A percentile compares a stretch with the other conserved stretches of the same genome.
These are phyloP conservation scores for Hypoxylon sp. DNA, from an alignment of 2,329 filamentous ascomycete genomes.

Conservation along the genomic window DNA sequence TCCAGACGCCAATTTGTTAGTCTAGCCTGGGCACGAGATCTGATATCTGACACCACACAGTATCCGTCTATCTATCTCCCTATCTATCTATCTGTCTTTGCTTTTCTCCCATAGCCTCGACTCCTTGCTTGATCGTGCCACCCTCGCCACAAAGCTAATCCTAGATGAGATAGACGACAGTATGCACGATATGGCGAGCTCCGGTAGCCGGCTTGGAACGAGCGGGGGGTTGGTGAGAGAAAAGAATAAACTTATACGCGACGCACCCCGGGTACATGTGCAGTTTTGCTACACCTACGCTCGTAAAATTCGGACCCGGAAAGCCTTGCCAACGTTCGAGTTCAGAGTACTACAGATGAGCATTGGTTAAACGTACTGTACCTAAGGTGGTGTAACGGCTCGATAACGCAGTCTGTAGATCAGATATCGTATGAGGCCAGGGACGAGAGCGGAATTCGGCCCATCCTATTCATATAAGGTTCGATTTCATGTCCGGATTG, in stretches of 20 bases:
- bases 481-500: neutral
- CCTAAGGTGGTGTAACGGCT: neutral
- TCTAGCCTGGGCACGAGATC: too few relatives aligned
- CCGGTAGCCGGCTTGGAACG: constrained; percentile 23
- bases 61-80: too few relatives aligned
- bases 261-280: neutral
- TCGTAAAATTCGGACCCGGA: neutral
- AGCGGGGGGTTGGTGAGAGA: constrained; percentile 17
- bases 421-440: neutral
- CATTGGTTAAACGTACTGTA: neutral
- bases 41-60: too few relatives aligned
- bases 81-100: neutral
- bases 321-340: neutral
- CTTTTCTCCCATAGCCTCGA: neutral
- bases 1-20: neutral
- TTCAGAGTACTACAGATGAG: neutral
- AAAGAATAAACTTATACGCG: too few relatives aligned
- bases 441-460: neutral
- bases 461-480: neutral
- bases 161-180: constrained; percentile 12
- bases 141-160: constrained; percentile 11
- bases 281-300: neutral
- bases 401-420: neutral
- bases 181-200: constrained; percentile 1
- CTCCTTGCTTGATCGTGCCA: constrained; percentile 8